A percentile compares a stretch with the other conserved stretches of the same genome.
phyloP scores from a whole-genome alignment of 2,329 filamentous ascomycete species.

The Trichoderma atroviride region DNA sequence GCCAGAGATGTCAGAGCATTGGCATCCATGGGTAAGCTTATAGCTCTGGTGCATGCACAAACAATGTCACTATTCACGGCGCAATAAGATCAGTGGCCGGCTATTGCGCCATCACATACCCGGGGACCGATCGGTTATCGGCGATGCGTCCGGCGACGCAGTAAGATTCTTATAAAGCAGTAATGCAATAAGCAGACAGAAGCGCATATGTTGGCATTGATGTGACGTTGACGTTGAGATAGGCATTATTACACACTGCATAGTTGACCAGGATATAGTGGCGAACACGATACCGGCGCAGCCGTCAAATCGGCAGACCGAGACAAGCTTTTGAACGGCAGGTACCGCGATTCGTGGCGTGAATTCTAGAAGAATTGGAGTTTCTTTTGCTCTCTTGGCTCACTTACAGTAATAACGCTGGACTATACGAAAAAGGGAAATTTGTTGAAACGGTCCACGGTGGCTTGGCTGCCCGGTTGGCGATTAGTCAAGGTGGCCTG shows the following conservation, averaged over 20 bases:
- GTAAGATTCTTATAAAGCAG: not conserved
- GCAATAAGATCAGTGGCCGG: not conserved
- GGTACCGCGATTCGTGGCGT: not conserved
- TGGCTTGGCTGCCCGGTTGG: not conserved
- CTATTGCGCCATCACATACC: constrained; percentile 8
- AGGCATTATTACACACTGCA: not conserved
- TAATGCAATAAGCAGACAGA: not conserved
- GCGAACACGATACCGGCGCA: not conserved
- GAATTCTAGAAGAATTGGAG: not conserved
- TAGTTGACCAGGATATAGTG: not conserved
- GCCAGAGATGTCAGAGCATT: not conserved
- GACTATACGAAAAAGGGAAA: not conserved
- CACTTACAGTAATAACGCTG: not conserved
- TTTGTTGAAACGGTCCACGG: not conserved
- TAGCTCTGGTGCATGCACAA: not conserved
- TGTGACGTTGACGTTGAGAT: not conserved
- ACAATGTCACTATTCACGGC: not conserved
- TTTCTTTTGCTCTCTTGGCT: not conserved
- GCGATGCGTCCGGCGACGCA: not conserved
- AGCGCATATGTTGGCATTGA: not conserved
- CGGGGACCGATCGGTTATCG: constrained; percentile 3
- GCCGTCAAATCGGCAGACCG: not conserved
- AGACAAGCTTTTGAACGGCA: not conserved
- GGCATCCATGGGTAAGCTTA: not conserved
- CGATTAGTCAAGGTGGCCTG: not conserved